Conservation (phyloP, 371 early-diverging fungal species). For the Cokeromyces recurvatus region DNA sequence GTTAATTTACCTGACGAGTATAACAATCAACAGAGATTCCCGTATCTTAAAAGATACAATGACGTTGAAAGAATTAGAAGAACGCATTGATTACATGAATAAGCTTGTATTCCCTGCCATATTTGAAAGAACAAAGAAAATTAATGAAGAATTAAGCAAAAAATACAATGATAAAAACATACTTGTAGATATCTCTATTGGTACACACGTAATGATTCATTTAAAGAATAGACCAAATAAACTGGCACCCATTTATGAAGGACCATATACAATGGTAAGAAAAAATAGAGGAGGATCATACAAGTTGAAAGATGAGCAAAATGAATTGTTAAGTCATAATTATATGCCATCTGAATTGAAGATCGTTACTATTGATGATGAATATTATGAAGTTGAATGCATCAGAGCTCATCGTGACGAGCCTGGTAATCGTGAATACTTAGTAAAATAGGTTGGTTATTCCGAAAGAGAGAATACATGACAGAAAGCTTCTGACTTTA, state of each 20-base stretch:
- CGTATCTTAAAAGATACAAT: not conserved
- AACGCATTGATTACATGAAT: constrained; percentile 1
- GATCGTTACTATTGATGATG: constrained; percentile 4
- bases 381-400: constrained; percentile 3
- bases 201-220: constrained; percentile 3
- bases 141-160: not conserved
- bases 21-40: not conserved
- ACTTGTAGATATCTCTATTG: constrained; percentile 1
- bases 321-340: constrained; percentile 3
- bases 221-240: not conserved
- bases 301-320: constrained; percentile 3
- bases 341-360: constrained; percentile 11
- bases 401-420: constrained; percentile 4
- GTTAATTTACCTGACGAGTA: constrained; percentile 5
- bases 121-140: not conserved
- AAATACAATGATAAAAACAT: constrained; percentile 3
- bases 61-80: constrained; percentile 1
- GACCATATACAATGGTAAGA: constrained; percentile 2
- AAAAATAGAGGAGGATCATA: constrained; percentile 5
- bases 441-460: constrained; percentile 5
- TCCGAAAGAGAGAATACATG: constrained; percentile 8
- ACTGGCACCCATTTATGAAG: constrained; percentile 1
- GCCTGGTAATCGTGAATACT: not conserved
- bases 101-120: constrained; percentile 10
- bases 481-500: constrained; percentile 2